Evolutionary conservation across 148 eudicot species (phyloP).

Genomic region (Oxyria digyna): DNA sequence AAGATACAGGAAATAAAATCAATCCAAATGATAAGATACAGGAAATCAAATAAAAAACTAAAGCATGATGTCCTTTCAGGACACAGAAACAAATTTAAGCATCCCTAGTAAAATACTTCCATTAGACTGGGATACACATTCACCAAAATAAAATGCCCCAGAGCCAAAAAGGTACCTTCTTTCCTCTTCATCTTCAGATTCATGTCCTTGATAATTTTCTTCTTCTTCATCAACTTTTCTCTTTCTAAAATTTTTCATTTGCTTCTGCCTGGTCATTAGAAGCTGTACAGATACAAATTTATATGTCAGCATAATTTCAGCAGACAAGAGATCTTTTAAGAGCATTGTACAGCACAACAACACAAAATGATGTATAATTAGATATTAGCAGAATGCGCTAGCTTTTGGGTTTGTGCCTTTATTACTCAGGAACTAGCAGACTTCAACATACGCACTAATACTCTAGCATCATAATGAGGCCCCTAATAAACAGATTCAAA

Average conservation of each 20-base stretch:
- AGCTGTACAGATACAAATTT: neutral
- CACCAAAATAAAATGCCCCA: neutral
- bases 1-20: neutral
- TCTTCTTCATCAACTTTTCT: conserved; percentile 39
- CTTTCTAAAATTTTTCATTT: conserved; percentile 49
- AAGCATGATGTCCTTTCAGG: neutral
- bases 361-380: neutral
- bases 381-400: neutral
- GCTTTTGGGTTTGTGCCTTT: neutral
- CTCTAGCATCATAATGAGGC: neutral
- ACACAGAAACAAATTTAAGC: neutral
- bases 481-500: neutral
- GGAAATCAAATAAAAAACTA: no score
- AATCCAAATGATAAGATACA: neutral
- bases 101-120: neutral
- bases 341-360: neutral
- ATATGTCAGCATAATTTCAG: neutral
- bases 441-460: neutral
- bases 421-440: conserved; percentile 1
- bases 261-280: neutral
- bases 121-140: neutral
- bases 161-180: conserved; percentile 10
- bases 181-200: conserved; percentile 45
- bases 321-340: neutral
- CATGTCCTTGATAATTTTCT: conserved; percentile 8